Percentiles rank a stretch among this genome's conserved stretches.
Conservation (phyloP, 164 flowering plant genomes). For the Magnolia kwangsiensis region DNA sequence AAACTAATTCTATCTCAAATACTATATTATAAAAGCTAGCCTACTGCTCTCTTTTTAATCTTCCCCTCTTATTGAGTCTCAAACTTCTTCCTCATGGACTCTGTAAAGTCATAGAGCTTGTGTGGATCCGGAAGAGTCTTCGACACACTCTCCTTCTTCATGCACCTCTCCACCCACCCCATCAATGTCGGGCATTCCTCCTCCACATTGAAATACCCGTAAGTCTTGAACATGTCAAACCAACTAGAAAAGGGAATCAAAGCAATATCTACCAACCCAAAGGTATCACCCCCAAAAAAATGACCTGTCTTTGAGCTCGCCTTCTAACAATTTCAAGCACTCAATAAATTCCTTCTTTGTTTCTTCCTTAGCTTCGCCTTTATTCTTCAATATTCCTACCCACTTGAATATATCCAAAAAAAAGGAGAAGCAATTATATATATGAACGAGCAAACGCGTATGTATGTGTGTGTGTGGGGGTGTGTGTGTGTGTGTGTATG, state of each 20-base stretch:
- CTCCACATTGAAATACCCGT: too few species aligned
- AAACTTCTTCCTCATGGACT: not conserved
- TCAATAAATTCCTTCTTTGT: conserved; percentile 15
- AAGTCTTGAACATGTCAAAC: conserved; percentile 12
- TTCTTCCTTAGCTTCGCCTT: conserved; percentile 15
- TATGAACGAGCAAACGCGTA: not conserved
- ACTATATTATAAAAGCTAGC: too few species aligned
- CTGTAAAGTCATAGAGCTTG: too few species aligned
- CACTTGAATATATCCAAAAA: conserved; percentile 1
- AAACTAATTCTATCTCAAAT: too few species aligned
- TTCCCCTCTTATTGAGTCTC: conserved; percentile 4
- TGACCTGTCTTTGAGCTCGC: conserved; percentile 16
- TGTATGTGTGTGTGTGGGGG: too few species aligned
- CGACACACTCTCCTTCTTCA: too few species aligned
- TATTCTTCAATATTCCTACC: conserved; percentile 6
- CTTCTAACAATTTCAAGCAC: conserved; percentile 16
- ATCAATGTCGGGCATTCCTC: too few species aligned
- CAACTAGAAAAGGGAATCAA: conserved; percentile 8
- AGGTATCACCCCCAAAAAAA: conserved; percentile 19
- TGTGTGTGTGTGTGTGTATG: accelerated
- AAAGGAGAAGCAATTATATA: not conserved
- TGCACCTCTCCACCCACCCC: too few species aligned
- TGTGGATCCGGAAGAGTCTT: too few species aligned
- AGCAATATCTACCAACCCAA: conserved; percentile 16
- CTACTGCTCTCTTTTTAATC: too few species aligned